phyloP scores from a whole-genome alignment of 2,329 filamentous ascomycete species.

The Calonectria montana region DNA sequence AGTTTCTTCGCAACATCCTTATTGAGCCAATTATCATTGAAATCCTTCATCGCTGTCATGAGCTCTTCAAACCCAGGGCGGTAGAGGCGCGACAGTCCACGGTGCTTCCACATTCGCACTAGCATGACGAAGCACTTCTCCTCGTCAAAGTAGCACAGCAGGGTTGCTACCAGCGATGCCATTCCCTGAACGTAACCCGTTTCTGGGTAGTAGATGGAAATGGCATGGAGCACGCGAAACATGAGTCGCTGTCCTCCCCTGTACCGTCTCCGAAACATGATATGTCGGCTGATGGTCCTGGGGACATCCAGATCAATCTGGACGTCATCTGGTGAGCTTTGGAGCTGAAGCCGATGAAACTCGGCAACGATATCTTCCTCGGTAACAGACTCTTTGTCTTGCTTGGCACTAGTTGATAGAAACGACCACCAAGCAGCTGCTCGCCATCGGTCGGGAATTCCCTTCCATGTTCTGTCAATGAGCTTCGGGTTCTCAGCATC shows the following conservation, averaged over 20 bases:
- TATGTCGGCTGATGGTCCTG: slow-evolving; percentile 91
- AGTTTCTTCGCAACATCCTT: slow-evolving; percentile 85
- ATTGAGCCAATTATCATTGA: slow-evolving; percentile 85
- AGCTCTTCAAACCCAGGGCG: slow-evolving; percentile 85
- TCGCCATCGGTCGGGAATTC: slow-evolving; percentile 96
- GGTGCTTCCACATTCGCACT: slow-evolving; percentile 90
- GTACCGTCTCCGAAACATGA: slow-evolving; percentile 96
- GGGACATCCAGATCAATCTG: slow-evolving; percentile 99
- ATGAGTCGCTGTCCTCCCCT: slow-evolving; percentile 90
- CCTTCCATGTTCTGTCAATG: slow-evolving; percentile 95
- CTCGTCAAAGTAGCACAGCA: slow-evolving; percentile 97
- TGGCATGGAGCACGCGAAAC: slow-evolving; percentile 91
- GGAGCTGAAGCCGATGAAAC: slow-evolving; percentile 79
- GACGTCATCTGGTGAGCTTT: slow-evolving; percentile 87
- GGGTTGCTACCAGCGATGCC: slow-evolving; percentile 90
- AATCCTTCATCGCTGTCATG: slow-evolving; percentile 86
- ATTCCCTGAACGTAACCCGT: slow-evolving; percentile 98
- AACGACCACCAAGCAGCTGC: slow-evolving; percentile 96
- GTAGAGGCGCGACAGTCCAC: slow-evolving; percentile 88
- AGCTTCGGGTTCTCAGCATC: slow-evolving; percentile 86
- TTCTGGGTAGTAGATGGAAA: slow-evolving; percentile 90
- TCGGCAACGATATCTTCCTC: slow-evolving; percentile 78
- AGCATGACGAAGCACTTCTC: slow-evolving; percentile 96
- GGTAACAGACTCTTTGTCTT: slow-evolving; percentile 66
- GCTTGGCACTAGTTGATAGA: slow-evolving; percentile 79